phyloP scores from a whole-genome alignment of 2,329 filamentous ascomycete genomes.

The Scedosporium minutisporum region DNA sequence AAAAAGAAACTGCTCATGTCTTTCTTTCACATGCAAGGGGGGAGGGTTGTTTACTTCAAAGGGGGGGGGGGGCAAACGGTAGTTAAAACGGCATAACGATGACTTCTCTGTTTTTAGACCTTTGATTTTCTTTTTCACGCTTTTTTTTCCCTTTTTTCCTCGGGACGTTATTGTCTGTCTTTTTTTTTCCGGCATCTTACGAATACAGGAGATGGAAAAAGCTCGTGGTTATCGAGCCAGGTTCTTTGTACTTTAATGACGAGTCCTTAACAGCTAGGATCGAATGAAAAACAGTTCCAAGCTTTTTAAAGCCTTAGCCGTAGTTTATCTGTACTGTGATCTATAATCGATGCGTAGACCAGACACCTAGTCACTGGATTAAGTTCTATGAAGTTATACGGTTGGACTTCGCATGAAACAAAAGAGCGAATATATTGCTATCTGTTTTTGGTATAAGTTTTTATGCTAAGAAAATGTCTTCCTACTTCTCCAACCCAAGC shows the following conservation, averaged over 20 bases:
- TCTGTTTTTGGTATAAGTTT: background rate
- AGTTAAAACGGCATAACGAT: slow-evolving; percentile 3
- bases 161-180: background rate
- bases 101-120: slow-evolving; percentile 3
- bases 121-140: background rate
- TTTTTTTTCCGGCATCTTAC: background rate
- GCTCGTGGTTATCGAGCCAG: slow-evolving; percentile 6
- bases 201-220: slow-evolving; percentile 3
- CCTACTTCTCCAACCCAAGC: slow-evolving; percentile 16
- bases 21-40: background rate
- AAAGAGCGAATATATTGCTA: background rate
- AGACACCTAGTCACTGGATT: background rate
- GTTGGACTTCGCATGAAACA: too few relatives aligned
- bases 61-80: background rate
- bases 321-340: background rate
- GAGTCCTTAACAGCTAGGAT: background rate
- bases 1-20: background rate
- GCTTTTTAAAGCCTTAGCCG: background rate
- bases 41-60: background rate
- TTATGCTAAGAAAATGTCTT: background rate
- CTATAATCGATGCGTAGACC: background rate
- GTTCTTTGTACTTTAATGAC: slow-evolving; percentile 7
- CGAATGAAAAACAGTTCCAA: slow-evolving; percentile 7
- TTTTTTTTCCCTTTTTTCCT: slow-evolving; percentile 2
- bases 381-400: too few relatives aligned